These are phyloP conservation scores for Pseudophaeomoniella oleicola DNA, from an alignment of 2,329 filamentous ascomycete species.

Conservation along the genomic window DNA sequence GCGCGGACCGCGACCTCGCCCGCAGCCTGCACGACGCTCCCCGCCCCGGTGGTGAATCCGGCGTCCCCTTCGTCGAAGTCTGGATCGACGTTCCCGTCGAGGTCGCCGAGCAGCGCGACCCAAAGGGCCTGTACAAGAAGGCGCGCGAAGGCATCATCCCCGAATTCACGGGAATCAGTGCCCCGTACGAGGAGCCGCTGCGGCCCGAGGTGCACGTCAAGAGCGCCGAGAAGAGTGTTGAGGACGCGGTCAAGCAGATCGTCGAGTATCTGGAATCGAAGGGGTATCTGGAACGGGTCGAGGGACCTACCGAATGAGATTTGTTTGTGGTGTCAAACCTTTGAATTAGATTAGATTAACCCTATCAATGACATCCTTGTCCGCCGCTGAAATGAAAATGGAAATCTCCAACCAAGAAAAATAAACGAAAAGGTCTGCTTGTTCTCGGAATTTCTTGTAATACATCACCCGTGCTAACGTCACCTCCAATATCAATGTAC, in stretches of 20 bases:
- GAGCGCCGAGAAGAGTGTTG: slow-evolving; percentile 67
- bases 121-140: slow-evolving; percentile 97
- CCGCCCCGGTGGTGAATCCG: slow-evolving; percentile 39
- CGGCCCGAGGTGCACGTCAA: slow-evolving; percentile 76
- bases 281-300: slow-evolving; percentile 39
- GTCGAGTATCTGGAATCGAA: slow-evolving; percentile 60
- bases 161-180: slow-evolving; percentile 91
- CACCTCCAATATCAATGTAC: no score
- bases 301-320: slow-evolving; percentile 5
- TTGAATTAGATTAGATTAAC: no score
- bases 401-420: no score
- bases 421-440: no score
- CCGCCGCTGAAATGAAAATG: no score
- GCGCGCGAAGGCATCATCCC: slow-evolving; percentile 86
- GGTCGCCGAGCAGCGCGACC: slow-evolving; percentile 87
- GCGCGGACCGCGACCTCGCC: slow-evolving; percentile 68
- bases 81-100: slow-evolving; percentile 83
- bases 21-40: slow-evolving; percentile 61
- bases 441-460: no score
- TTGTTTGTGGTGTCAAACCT: no score
- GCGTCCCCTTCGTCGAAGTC: slow-evolving; percentile 84
- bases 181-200: slow-evolving; percentile 83
- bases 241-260: slow-evolving; percentile 80
- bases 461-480: no score
- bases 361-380: no score